Base-by-base conservation (phyloP, 257 asterid genomes). In the Scutellaria barbata region DNA sequence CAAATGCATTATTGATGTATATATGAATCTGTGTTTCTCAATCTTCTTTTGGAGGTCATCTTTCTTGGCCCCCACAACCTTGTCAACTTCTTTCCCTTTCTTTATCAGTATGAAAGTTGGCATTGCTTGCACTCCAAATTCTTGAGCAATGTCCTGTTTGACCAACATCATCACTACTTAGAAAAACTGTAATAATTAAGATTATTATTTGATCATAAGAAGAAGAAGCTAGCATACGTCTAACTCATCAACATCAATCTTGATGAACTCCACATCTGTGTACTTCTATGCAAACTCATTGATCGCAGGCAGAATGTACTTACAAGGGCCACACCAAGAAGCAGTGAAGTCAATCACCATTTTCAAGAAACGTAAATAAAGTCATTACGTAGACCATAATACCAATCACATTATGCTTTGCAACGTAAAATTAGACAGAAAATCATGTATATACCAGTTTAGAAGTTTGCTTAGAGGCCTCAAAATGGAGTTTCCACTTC, bases 321-420 rank as follows among this genome's bases (percentile, higher is more conserved):
- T 71, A 40, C 91, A 90, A 11, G 96, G 95, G 65, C 90, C 89
- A 16, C 95, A 88, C 96, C 97, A 89, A 18, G 89, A 39, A 7
- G 96, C 94, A 1, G 90, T 79, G 87, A 93, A 90, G 72, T 90
- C 79, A 10, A 89, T 47, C 58, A 90, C 92, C 73, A 89, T 76
- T 95, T 89, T 74, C 43, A 69, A 30, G 48, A 68, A 20, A 58
- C 6, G 17, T 25, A 63, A 4, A 25, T 47, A 11, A 9, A 50
- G 14, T 30, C n/a, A 45, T 69, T 1, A 74, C 73, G 30, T 37
- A 22, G 20, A 54, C 3, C 42, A 10, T 12, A 53, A 41, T 35
- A 16, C 1, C 25, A 7, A 50, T 14, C 7, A n/a, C n/a, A n/a
- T n/a, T n/a, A n/a, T n/a, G n/a, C n/a, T n/a, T n/a, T n/a, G n/a